These are phyloP conservation scores for Sporothrix luriei DNA, from an alignment of 2,329 filamentous ascomycete species.

Conservation along the genomic window DNA sequence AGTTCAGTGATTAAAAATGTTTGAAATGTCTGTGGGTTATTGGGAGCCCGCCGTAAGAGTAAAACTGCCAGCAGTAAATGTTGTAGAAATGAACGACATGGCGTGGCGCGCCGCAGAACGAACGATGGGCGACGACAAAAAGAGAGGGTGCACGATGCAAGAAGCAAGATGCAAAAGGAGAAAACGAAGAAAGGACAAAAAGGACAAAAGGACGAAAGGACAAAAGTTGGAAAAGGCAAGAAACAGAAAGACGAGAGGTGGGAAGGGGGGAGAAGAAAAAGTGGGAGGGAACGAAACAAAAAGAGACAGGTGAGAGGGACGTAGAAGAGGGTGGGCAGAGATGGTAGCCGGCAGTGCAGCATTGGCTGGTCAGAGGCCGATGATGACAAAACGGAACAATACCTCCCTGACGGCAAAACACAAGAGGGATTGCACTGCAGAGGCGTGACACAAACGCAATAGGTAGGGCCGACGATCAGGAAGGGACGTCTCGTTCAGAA, in stretches of 20 bases:
- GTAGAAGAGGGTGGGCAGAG: conserved; percentile 10
- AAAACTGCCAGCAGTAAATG: conserved; percentile 26
- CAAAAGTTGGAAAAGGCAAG: not conserved
- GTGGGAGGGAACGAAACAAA: not conserved
- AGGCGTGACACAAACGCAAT: not conserved
- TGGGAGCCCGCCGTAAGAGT: conserved; percentile 5
- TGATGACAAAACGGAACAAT: conserved; percentile 11
- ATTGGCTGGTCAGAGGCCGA: not conserved
- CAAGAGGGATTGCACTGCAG: not conserved
- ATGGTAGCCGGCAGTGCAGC: not conserved
- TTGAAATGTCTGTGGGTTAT: not conserved
- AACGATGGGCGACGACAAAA: not conserved
- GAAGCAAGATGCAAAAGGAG: conserved; percentile 1
- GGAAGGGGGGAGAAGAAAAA: not conserved
- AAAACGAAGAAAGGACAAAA: not conserved
- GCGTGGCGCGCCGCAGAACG: conserved; percentile 15
- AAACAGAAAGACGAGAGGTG: not conserved
- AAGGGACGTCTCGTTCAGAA: conserved; percentile 3
- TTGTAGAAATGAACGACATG: conserved; percentile 26
- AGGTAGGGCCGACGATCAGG: not conserved
- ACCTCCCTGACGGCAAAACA: not conserved
- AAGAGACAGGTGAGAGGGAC: not conserved
- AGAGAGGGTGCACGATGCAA: conserved; percentile 17
- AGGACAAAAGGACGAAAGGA: not conserved
- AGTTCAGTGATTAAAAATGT: too few species aligned